Conservation (phyloP, 352 stramenopile genomes). For the Plasmopara halstedii region DNA sequence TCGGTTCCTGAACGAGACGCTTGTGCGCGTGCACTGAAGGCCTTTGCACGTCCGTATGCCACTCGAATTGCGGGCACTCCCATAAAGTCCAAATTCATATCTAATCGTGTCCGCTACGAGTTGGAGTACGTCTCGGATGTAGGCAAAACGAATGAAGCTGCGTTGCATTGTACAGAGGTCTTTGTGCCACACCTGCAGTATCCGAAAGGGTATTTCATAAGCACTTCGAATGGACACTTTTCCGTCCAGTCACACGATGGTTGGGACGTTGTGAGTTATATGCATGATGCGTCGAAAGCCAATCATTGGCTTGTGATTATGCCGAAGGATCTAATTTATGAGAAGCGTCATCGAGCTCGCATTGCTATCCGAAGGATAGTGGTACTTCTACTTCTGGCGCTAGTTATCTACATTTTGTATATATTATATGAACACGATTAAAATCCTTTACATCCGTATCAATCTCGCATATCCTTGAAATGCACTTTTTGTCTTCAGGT, state of each 20-base stretch:
- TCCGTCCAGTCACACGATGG: conserved; percentile 39
- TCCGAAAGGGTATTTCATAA: conserved; percentile 44
- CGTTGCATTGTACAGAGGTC: conserved; percentile 39
- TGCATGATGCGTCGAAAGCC: conserved; percentile 34
- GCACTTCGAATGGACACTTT: conserved; percentile 53
- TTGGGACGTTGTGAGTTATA: conserved; percentile 50
- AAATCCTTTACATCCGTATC: too few species aligned
- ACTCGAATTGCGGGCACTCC: conserved; percentile 60
- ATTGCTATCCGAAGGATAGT: conserved; percentile 15
- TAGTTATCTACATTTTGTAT: conserved; percentile 25
- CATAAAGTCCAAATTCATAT: conserved; percentile 47
- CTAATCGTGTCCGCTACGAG: conserved; percentile 44
- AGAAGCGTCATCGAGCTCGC: conserved; percentile 16
- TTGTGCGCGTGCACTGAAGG: conserved; percentile 37
- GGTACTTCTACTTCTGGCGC: conserved; percentile 7
- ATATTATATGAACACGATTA: too few species aligned
- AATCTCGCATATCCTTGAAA: too few species aligned
- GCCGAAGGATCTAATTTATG: conserved; percentile 34
- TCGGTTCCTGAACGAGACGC: conserved; percentile 21
- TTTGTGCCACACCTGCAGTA: conserved; percentile 76
- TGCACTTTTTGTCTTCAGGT: too few species aligned
- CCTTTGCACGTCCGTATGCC: conserved; percentile 62
- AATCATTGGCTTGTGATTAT: conserved; percentile 39
- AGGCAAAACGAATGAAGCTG: conserved; percentile 25
- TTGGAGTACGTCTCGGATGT: conserved; percentile 38